A percentile compares a stretch with the other conserved stretches of the same genome.
Evolutionary conservation across 2,329 filamentous ascomycete species (phyloP).

Genomic region (Epicoccum sorghinum): DNA sequence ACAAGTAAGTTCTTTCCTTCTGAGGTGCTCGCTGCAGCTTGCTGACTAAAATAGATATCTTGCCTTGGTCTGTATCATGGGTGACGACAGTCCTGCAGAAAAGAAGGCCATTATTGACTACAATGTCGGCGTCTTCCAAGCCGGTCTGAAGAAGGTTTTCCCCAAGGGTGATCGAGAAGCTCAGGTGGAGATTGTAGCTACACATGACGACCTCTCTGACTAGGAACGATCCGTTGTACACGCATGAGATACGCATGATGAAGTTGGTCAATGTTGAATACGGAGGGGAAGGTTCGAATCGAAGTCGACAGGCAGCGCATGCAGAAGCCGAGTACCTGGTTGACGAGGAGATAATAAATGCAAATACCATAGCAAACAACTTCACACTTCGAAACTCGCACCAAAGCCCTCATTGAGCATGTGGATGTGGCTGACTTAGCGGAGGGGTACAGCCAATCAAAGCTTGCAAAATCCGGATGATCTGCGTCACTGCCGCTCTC

Average conservation of each 20-base stretch:
- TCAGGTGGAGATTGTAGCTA: conserved; percentile 31
- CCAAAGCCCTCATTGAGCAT: conserved; percentile 9
- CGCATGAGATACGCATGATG: not conserved
- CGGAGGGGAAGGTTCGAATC: too few species aligned
- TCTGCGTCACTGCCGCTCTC: conserved; percentile 14
- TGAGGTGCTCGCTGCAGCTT: not conserved
- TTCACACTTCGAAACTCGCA: not conserved
- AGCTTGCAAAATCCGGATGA: conserved; percentile 5
- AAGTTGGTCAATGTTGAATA: not conserved
- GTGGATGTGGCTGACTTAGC: conserved; percentile 6
- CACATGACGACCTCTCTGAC: conserved; percentile 19
- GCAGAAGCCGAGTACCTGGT: not conserved
- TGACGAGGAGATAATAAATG: not conserved
- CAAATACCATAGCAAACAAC: not conserved
- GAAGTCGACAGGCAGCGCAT: too few species aligned
- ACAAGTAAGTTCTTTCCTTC: conserved; percentile 59
- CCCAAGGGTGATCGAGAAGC: conserved; percentile 50
- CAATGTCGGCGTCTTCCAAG: conserved; percentile 82
- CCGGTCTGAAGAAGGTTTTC: conserved; percentile 80
- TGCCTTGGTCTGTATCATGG: conserved; percentile 84
- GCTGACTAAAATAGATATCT: conserved; percentile 63
- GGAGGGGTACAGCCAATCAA: conserved; percentile 4
- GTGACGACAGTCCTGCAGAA: conserved; percentile 78
- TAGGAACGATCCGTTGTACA: conserved; percentile 6
- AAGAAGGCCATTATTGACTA: conserved; percentile 86